Percentiles rank a stretch among this genome's conserved stretches.
Conservation (phyloP, 2,329 filamentous ascomycete genomes). For the Intubia oerlemansii region DNA sequence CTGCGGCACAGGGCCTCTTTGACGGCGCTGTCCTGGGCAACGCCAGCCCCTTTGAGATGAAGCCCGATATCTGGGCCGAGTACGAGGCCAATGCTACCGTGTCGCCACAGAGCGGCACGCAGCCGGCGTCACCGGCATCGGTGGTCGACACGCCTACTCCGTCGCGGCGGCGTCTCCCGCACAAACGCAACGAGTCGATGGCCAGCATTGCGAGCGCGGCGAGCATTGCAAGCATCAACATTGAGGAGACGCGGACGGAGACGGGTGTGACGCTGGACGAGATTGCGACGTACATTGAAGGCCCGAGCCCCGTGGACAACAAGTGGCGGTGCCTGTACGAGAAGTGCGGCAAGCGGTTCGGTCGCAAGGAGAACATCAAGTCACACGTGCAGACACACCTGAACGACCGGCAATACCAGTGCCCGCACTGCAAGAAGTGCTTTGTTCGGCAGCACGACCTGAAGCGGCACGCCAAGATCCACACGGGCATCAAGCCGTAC, state of each 20-base stretch:
- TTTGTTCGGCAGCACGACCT: slow-evolving; percentile 95
- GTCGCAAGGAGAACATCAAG: slow-evolving; percentile 97
- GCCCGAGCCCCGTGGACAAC: slow-evolving; percentile 49
- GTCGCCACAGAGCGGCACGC: slow-evolving; percentile 4
- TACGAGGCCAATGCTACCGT: slow-evolving; percentile 8
- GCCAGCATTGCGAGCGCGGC: slow-evolving; percentile 31
- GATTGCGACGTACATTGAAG: slow-evolving; percentile 52
- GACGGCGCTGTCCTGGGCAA: slow-evolving; percentile 11
- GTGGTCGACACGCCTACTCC: slow-evolving; percentile 9
- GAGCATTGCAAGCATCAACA: slow-evolving; percentile 39
- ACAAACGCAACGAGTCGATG: slow-evolving; percentile 37
- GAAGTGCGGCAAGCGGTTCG: slow-evolving; percentile 73
- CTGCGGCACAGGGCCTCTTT: slow-evolving; percentile 22
- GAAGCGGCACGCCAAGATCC: slow-evolving; percentile 93
- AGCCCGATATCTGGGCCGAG: slow-evolving; percentile 18
- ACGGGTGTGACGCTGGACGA: slow-evolving; percentile 80
- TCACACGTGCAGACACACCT: slow-evolving; percentile 96
- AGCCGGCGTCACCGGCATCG: slow-evolving; percentile 2
- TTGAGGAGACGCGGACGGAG: slow-evolving; percentile 44
- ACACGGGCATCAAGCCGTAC: slow-evolving; percentile 89
- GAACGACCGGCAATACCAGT: slow-evolving; percentile 86
- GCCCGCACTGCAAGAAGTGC: slow-evolving; percentile 81
- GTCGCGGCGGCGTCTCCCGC: slow-evolving; percentile 16
- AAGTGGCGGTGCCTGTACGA: slow-evolving; percentile 59
- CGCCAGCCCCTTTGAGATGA: slow-evolving; percentile 19